Evolutionary conservation across 768 basidiomycete species (phyloP).

Genomic region (Rhodotorula diobovata): DNA sequence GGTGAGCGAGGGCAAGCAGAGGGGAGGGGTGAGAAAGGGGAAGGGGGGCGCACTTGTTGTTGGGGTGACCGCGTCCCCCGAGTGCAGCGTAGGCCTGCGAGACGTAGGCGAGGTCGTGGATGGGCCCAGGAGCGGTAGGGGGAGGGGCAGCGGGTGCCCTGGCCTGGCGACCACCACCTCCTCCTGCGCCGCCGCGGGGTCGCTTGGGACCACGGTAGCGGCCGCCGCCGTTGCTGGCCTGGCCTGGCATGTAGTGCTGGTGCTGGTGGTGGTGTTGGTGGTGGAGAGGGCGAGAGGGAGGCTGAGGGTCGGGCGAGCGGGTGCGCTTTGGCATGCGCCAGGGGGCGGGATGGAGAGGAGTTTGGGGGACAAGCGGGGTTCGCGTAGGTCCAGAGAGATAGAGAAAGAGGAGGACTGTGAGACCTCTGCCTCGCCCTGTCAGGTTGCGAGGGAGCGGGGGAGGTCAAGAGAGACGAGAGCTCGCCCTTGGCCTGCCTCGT

Average conservation of each 20-base stretch:
- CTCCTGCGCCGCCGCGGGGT: neutral
- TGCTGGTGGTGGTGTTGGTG: neutral
- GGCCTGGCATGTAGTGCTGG: neutral
- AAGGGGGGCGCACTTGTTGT: neutral
- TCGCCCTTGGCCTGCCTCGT: too few species aligned
- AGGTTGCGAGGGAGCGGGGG: too few species aligned
- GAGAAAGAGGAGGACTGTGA: too few species aligned
- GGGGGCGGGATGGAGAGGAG: neutral
- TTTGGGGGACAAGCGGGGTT: neutral
- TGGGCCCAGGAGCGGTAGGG: conserved; percentile 1
- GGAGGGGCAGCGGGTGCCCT: neutral
- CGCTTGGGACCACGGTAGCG: neutral
- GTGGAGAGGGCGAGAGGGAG: neutral
- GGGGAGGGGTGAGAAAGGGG: too few species aligned
- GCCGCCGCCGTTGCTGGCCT: neutral
- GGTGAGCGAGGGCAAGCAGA: neutral
- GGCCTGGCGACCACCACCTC: neutral
- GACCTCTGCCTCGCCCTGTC: too few species aligned
- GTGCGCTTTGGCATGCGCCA: conserved; percentile 8
- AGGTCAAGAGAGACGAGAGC: too few species aligned
- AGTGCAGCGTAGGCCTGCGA: neutral
- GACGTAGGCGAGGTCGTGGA: conserved; percentile 8
- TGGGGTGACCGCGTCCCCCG: neutral
- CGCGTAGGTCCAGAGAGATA: too few species aligned
- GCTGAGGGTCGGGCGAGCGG: neutral